Conservation (phyloP, 805 yeast species). For the Wickerhamomyces mucosus region DNA sequence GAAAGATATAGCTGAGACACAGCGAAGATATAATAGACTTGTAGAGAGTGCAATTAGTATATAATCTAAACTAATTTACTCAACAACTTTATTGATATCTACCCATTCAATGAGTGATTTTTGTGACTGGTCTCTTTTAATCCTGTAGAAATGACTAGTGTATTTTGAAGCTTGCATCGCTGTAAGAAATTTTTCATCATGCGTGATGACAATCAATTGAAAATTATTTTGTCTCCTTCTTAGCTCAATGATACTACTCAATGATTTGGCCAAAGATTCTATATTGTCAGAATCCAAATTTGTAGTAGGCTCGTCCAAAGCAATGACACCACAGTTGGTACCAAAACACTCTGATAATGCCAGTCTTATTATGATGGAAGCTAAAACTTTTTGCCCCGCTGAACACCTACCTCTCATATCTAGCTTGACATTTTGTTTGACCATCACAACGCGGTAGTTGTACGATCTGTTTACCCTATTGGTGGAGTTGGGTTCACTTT, state of each 20-base stretch:
- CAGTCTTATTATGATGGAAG: conserved; percentile 81
- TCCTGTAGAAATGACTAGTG: conserved; percentile 79
- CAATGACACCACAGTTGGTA: conserved; percentile 87
- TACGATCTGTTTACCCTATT: conserved; percentile 51
- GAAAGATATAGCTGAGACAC: conserved; percentile 28
- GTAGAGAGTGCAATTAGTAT: too few species aligned
- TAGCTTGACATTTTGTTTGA: conserved; percentile 79
- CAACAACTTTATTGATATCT: conserved; percentile 29
- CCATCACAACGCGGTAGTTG: conserved; percentile 92
- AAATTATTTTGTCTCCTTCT: conserved; percentile 78
- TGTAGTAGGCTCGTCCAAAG: conserved; percentile 96
- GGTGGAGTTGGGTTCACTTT: conserved; percentile 54
- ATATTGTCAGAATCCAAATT: conserved; percentile 86
- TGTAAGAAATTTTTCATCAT: conserved; percentile 83
- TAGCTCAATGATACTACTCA: conserved; percentile 63
- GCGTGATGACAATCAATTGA: conserved; percentile 92
- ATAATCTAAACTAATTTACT: too few species aligned
- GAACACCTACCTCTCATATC: conserved; percentile 99
- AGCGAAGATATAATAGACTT: conserved; percentile 21
- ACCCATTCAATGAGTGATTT: conserved; percentile 65
- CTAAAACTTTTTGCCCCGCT: conserved; percentile 94
- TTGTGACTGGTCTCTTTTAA: conserved; percentile 73
- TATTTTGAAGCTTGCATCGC: conserved; percentile 80
- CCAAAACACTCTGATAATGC: conserved; percentile 97
- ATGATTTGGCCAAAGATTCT: conserved; percentile 75